phyloP scores from a whole-genome alignment of 768 basidiomycete genomes.

The Russula sp. region DNA sequence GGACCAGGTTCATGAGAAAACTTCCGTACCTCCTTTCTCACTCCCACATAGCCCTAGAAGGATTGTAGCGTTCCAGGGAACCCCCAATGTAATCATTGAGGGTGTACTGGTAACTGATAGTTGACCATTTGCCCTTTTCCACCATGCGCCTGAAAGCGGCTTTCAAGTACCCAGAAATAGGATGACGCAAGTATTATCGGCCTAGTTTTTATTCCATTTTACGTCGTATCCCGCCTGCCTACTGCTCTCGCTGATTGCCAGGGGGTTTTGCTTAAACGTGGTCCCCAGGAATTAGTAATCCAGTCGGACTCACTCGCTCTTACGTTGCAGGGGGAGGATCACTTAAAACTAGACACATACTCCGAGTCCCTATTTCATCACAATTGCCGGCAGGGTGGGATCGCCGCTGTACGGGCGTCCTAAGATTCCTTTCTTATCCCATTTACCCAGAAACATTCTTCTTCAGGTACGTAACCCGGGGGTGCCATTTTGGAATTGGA shows the following conservation, averaged over 20 bases:
- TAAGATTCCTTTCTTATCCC: background rate
- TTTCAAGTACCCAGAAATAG: background rate
- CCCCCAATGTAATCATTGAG: too few species aligned
- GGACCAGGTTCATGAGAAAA: background rate
- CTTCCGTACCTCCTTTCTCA: background rate
- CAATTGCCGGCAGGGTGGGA: background rate
- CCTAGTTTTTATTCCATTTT: background rate
- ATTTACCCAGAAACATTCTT: background rate
- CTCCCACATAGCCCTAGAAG: background rate
- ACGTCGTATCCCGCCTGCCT: background rate
- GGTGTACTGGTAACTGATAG: background rate
- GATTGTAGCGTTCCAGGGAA: too few species aligned
- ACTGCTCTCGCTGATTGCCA: background rate
- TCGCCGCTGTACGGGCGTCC: background rate
- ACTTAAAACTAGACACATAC: background rate
- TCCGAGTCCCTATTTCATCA: background rate
- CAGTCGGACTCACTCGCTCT: background rate
- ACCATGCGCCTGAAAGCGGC: background rate
- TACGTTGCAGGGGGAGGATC: constrained; percentile 7
- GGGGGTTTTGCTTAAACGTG: background rate
- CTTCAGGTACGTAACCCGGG: background rate
- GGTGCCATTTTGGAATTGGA: background rate
- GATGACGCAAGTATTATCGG: background rate
- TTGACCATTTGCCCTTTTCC: background rate
- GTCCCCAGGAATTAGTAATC: background rate